Evolutionary conservation across 768 basidiomycete species (phyloP), one percentile per base, ranked within the genome.

Genomic region (Russula sp.): DNA sequence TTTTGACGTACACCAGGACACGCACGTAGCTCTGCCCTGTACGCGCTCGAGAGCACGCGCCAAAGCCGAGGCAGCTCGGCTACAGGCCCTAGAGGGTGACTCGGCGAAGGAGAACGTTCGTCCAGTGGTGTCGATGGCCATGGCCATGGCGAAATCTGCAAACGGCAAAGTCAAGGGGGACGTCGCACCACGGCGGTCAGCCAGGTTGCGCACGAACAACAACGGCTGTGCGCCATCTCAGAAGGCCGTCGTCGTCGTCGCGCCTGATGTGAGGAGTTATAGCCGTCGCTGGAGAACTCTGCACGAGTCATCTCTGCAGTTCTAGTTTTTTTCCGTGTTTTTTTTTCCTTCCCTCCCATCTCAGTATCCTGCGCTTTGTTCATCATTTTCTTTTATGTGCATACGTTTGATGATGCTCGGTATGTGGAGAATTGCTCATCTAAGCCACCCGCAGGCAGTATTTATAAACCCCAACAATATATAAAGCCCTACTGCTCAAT

Each of bases 101-200:
- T 63, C 56, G 22, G 63, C 46, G 14, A 69, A 69, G 68, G 68
- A 69, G 58, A 69, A 69, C 36, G 22, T 66, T 46, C 64, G 66
- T 34, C 68, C 65, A 3, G 48, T 20, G 40, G 48, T 20, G 40
- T 22, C 26, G 30, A n/a, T 13, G 20, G 11, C 32, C 9, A 20
- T 36, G 34, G 2, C 34, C 11, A 46, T 46, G 20, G 10, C 10
- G 22, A 40, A 18, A 7, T 16, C 38, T 16, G 38, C 38, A 3
- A 61, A 54, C 20, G 58, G 58, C 51, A 60, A 64, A 18, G 36
- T 30, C 11, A 61, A 56, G 48, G 59, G 24, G 3, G 64, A 61
- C 28, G 51, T 46, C 32, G 32, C 32, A n/a, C 65, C 61, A 11
- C 65, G 65, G 7, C 65, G 65, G 18, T 66, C 65, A 8, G 62